These are phyloP conservation scores for Arctium minus DNA, from an alignment of 129 eudicot genomes.

Conservation along the genomic window DNA sequence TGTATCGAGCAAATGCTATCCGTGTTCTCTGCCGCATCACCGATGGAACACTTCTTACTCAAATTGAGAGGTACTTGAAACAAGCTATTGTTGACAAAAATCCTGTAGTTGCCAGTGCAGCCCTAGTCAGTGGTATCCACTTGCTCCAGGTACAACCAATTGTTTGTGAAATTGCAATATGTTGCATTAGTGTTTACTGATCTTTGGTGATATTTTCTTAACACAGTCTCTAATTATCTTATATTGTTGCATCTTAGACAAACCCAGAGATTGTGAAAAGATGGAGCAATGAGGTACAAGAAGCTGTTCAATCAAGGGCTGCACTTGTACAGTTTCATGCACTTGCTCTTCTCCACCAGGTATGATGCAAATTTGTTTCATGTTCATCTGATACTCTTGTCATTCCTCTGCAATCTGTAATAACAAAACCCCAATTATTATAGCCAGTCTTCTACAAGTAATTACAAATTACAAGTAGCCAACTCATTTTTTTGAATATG, in stretches of 20 bases:
- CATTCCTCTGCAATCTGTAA: constrained; percentile 1
- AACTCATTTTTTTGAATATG: not conserved
- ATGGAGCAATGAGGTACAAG: constrained; percentile 98
- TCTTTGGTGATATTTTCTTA: not conserved
- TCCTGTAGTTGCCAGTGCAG: constrained; percentile 98
- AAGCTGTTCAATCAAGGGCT: constrained; percentile 92
- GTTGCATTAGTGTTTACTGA: not conserved
- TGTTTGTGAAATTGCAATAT: not conserved
- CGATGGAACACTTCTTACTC: constrained; percentile 88
- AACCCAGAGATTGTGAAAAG: constrained; percentile 87
- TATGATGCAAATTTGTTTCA: constrained; percentile 20
- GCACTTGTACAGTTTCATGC: constrained; percentile 98
- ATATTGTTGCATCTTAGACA: constrained; percentile 40
- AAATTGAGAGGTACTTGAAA: constrained; percentile 93
- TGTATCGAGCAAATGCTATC: constrained; percentile 93
- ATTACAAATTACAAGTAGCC: not conserved
- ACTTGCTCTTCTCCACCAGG: constrained; percentile 91
- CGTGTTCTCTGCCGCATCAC: constrained; percentile 95
- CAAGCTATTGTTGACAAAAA: constrained; percentile 97
- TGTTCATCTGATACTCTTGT: not conserved
- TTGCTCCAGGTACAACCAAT: constrained; percentile 70
- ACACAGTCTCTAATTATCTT: not conserved
- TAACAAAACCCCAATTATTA: not conserved
- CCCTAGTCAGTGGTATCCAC: constrained; percentile 95
- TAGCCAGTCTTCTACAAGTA: not conserved